Conservation (phyloP, 192 early-diverging fungal species). For the Coemansia sp. region DNA sequence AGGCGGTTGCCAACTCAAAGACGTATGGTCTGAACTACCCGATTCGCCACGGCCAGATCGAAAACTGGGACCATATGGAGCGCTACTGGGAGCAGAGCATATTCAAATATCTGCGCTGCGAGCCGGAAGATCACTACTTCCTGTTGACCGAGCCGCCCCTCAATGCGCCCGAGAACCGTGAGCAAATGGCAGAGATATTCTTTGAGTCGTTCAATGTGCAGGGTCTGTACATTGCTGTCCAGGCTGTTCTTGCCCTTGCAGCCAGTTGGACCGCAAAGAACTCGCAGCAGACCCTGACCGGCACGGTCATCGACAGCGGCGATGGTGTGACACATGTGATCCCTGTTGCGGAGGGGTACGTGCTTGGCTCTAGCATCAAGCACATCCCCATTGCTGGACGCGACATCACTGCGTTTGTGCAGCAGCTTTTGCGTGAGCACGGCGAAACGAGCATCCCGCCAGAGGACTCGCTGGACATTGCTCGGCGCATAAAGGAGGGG, state of each 20-base stretch:
- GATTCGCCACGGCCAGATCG: conserved; percentile 96
- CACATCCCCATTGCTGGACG: conserved; percentile 98
- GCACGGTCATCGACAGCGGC: conserved; percentile 97
- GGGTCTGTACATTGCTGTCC: conserved; percentile 98
- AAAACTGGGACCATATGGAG: conserved; percentile 99
- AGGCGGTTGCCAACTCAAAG: conserved; percentile 87
- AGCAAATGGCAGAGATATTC: conserved; percentile 98
- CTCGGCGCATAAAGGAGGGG: conserved; percentile 94
- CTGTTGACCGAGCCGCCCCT: conserved; percentile 96
- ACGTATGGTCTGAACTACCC: conserved; percentile 89
- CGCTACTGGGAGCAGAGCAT: conserved; percentile 98
- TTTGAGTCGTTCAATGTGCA: conserved; percentile 99
- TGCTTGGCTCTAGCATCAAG: conserved; percentile 96
- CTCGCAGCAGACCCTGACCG: conserved; percentile 85
- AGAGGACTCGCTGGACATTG: conserved; percentile 93
- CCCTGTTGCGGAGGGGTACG: conserved; percentile 98
- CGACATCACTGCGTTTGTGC: conserved; percentile 97
- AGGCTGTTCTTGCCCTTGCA: conserved; percentile 96
- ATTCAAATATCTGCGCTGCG: conserved; percentile 97
- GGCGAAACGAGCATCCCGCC: conserved; percentile 93
- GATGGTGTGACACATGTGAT: conserved; percentile 99
- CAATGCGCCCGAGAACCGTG: conserved; percentile 97
- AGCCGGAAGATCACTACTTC: conserved; percentile 98
- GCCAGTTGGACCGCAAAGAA: conserved; percentile 91
- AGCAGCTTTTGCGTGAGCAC: conserved; percentile 95